Evolutionary conservation across 129 eudicot species (phyloP).

Genomic region (Pseudognaphalium luteoalbum): DNA sequence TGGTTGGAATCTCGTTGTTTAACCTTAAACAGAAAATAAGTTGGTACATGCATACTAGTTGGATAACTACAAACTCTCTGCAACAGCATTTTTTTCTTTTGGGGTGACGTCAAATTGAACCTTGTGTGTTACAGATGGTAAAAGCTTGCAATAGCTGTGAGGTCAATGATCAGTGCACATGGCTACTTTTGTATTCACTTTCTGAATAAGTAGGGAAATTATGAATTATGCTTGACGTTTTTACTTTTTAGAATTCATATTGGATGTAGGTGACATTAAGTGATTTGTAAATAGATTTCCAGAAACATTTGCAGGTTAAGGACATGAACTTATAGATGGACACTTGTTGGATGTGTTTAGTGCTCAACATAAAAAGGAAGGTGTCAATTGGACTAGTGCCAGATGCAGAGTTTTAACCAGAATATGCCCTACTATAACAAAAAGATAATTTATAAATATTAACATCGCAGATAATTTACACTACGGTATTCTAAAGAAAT

Average conservation of each 20-base stretch:
- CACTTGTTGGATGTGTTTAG: slow-evolving; percentile 9
- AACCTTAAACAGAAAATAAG: slow-evolving; percentile 8
- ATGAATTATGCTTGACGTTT: neutral
- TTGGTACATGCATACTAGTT: neutral
- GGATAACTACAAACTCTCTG: slow-evolving; percentile 15
- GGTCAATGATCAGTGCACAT: slow-evolving; percentile 27
- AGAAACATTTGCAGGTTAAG: slow-evolving; percentile 16
- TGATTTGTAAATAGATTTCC: neutral
- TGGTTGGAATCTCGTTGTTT: slow-evolving; percentile 24
- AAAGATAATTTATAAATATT: too few species aligned
- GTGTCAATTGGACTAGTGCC: neutral
- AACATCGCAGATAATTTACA: neutral
- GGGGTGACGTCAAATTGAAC: slow-evolving; percentile 5
- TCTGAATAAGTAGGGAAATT: neutral
- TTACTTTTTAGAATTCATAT: neutral
- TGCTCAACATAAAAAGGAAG: slow-evolving; percentile 22
- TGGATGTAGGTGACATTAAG: slow-evolving; percentile 2
- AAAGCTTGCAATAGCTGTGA: slow-evolving; percentile 4
- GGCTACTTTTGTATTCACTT: slow-evolving; percentile 22
- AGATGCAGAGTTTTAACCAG: neutral
- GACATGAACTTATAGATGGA: slow-evolving; percentile 4
- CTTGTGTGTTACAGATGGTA: slow-evolving; percentile 1
- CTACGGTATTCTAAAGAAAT: neutral
- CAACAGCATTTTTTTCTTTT: slow-evolving; percentile 12
- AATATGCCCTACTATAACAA: neutral